Base-by-base conservation (phyloP, 495 filamentous ascomycete genomes). In the Symbiotaphrina buchneri region DNA sequence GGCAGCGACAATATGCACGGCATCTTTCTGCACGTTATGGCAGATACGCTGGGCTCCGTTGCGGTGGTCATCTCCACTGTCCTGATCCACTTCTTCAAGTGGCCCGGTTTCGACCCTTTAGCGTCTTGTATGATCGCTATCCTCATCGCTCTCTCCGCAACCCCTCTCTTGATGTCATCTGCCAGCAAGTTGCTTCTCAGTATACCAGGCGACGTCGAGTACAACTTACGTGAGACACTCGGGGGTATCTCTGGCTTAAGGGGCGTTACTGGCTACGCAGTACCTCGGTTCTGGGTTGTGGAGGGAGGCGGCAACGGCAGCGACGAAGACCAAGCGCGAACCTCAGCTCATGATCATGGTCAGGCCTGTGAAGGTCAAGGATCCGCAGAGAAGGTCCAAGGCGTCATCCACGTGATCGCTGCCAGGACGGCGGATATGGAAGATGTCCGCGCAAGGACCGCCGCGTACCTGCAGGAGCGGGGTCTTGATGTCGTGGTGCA, bases 1-100 rank as follows among this genome's bases (percentile, higher is more conserved):
- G 77, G 77, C 33, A 93, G 90, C 47, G 90, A 99, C 42, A 99
- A 99, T 43, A 95, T 97, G 90, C 71, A 84, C 37, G 87, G 87
- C n/a, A 95, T 99, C 37, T 99, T 85, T 54, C 56, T 99, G 6
- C 87, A 99, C 43, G 78, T 99, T 33, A 58, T 95, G 3, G 90
- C 85, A 6, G 87, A 99, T 46, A 91, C 90, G 0, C 68, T 95
- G 13, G 87, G 87, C 8, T 92, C 82, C 21, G 77, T 83, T 10
- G 84, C 84, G 8, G 87, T 99, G 27, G 91, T 99, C 33, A 70
- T 85, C 26, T 92, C 82, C 7, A 95, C 87, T 3, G 54, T 79
- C 0, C 59, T 93, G 2, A 85, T 90, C 3, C 73, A 91, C 44
- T 74, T 77, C 39, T 69, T 72, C 36, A 73, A 70, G 26, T 95